A percentile compares a stretch with the other conserved stretches of the same genome.
Evolutionary conservation across 169 alveolate species (phyloP).

Genomic region (Eimeria maxima): DNA sequence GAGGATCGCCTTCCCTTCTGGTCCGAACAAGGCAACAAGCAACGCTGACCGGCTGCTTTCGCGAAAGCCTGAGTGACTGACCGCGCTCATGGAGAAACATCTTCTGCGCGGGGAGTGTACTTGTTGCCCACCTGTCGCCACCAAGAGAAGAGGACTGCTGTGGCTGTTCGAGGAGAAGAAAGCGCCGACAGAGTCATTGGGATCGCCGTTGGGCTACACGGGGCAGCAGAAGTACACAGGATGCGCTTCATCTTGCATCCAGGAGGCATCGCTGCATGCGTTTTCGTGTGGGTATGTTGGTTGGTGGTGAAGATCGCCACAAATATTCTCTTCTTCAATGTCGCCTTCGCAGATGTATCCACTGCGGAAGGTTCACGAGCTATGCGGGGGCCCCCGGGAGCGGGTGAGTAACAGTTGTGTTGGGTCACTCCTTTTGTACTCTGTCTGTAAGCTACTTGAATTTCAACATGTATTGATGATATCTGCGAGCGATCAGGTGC

Average conservation of each 20-base stretch:
- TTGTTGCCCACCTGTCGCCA: background rate
- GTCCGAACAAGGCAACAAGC: background rate
- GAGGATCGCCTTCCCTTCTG: background rate
- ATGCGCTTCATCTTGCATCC: slow-evolving; percentile 74
- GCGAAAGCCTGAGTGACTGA: background rate
- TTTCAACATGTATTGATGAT: background rate
- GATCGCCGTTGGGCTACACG: background rate
- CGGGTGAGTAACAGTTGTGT: background rate
- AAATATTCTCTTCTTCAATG: slow-evolving; percentile 54
- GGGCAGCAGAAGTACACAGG: background rate
- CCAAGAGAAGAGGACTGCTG: background rate
- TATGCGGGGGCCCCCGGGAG: background rate
- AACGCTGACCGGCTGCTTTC: background rate
- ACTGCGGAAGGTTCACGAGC: background rate
- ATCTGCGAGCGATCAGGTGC: background rate
- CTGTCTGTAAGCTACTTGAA: background rate
- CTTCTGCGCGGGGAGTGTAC: background rate
- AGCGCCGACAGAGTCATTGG: background rate
- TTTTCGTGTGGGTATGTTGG: slow-evolving; percentile 52
- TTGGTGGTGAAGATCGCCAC: slow-evolving; percentile 40
- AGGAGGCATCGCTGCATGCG: slow-evolving; percentile 74
- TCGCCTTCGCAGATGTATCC: slow-evolving; percentile 27
- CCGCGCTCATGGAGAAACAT: slow-evolving; percentile 42
- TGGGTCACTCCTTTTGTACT: background rate
- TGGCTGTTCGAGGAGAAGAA: background rate